These are phyloP conservation scores for Serendipita sp. DNA, from an alignment of 768 basidiomycete genomes.

Conservation along the genomic window DNA sequence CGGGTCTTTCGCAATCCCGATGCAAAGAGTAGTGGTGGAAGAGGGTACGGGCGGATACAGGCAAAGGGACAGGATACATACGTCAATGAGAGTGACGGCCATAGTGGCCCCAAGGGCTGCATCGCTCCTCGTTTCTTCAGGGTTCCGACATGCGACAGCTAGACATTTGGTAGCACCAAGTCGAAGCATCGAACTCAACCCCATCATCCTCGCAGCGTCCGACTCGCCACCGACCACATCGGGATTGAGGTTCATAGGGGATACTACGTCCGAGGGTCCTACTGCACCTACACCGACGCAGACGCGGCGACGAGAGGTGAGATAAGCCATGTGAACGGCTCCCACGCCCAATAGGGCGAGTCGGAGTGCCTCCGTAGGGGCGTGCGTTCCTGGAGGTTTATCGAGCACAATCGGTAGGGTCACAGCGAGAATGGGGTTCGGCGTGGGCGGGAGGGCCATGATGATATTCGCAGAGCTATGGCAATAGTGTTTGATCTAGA, in stretches of 20 bases:
- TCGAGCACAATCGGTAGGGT: conserved; percentile 29
- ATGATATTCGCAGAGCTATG: conserved; percentile 31
- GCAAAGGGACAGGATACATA: conserved; percentile 12
- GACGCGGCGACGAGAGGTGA: conserved; percentile 22
- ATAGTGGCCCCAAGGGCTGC: conserved; percentile 18
- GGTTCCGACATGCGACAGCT: conserved; percentile 20
- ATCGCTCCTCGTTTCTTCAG: conserved; percentile 20
- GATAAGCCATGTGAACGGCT: conserved; percentile 30
- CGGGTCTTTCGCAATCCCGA: neutral
- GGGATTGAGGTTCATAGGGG: conserved; percentile 15
- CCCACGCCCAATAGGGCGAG: conserved; percentile 26
- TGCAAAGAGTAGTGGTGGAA: neutral
- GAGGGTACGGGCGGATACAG: neutral
- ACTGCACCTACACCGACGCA: conserved; percentile 3
- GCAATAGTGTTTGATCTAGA: conserved; percentile 28
- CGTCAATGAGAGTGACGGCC: conserved; percentile 24
- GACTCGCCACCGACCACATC: conserved; percentile 6
- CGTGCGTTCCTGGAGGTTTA: conserved; percentile 23
- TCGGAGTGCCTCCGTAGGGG: conserved; percentile 27
- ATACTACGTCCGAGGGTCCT: conserved; percentile 4
- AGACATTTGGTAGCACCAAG: conserved; percentile 24
- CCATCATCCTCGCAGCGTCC: conserved; percentile 21
- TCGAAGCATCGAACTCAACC: conserved; percentile 22
- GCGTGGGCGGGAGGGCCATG: conserved; percentile 28
- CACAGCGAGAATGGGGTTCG: conserved; percentile 30